Conservation (phyloP, 1,139 yeast genomes). For the Suhomyces yuchorum region DNA sequence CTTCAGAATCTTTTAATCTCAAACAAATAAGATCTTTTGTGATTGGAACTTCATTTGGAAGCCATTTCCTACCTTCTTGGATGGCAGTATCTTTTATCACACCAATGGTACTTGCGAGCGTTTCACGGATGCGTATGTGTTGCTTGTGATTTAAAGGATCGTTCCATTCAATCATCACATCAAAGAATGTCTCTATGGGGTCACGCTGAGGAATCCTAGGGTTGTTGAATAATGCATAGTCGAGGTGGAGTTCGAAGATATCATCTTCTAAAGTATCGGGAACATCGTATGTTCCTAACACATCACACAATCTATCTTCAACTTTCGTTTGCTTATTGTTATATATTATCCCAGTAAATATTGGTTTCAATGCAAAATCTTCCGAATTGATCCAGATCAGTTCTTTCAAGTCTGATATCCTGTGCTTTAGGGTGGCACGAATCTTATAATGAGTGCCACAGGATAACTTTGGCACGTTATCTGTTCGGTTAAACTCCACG, state of each 20-base stretch:
- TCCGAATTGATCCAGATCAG: slow-evolving; percentile 34
- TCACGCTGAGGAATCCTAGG: slow-evolving; percentile 25
- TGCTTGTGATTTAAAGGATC: slow-evolving; percentile 9
- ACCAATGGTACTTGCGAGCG: slow-evolving; percentile 27
- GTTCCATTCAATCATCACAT: slow-evolving; percentile 24
- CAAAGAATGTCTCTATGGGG: slow-evolving; percentile 30
- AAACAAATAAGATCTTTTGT: not conserved
- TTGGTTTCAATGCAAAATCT: slow-evolving; percentile 27
- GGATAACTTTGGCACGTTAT: not conserved
- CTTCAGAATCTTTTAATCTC: slow-evolving; percentile 9
- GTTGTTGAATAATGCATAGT: slow-evolving; percentile 25
- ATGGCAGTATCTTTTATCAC: slow-evolving; percentile 26
- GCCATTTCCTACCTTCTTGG: not conserved
- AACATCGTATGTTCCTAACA: slow-evolving; percentile 17
- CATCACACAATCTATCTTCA: slow-evolving; percentile 19
- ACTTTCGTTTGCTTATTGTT: slow-evolving; percentile 14
- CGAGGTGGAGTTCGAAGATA: slow-evolving; percentile 23
- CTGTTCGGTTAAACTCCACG: slow-evolving; percentile 7
- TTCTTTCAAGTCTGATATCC: slow-evolving; percentile 27
- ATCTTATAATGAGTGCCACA: slow-evolving; percentile 12
- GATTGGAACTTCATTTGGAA: not conserved
- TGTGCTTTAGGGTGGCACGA: slow-evolving; percentile 26
- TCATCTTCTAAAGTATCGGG: slow-evolving; percentile 12
- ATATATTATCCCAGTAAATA: slow-evolving; percentile 22
- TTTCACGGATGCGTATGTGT: slow-evolving; percentile 22